Conservation (phyloP, 805 yeast genomes). For the Candida awuae region DNA sequence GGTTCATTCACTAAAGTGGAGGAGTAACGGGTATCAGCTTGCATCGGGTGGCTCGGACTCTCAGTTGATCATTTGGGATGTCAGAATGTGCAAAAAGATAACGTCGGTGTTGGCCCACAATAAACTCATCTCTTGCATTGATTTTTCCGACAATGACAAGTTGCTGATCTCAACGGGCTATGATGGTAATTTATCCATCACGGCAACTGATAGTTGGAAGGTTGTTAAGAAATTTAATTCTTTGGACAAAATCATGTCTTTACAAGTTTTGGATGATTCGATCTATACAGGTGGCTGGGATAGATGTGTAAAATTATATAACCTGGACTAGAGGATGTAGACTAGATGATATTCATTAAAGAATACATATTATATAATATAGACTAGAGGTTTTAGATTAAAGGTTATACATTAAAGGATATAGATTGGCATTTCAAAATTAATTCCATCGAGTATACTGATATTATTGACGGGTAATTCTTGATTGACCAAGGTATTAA, state of each 20-base stretch:
- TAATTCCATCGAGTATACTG: constrained; percentile 64
- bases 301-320: constrained; percentile 52
- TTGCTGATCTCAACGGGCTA: constrained; percentile 57
- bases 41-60: constrained; percentile 86
- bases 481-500: constrained; percentile 67
- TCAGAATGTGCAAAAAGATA: constrained; percentile 38
- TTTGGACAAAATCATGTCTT: constrained; percentile 63
- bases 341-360: constrained; percentile 17
- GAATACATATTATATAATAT: constrained; percentile 29
- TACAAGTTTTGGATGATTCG: constrained; percentile 40
- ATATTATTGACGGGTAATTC: constrained; percentile 80
- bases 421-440: constrained; percentile 72
- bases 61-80: constrained; percentile 76
- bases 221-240: constrained; percentile 44
- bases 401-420: constrained; percentile 33
- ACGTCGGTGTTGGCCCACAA: constrained; percentile 65
- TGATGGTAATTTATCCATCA: constrained; percentile 57
- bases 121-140: constrained; percentile 59
- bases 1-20: constrained; percentile 65
- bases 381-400: constrained; percentile 1
- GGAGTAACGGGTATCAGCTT: constrained; percentile 63
- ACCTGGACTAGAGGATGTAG: constrained; percentile 1
- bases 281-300: constrained; percentile 80
- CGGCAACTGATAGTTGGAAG: constrained; percentile 69
- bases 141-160: constrained; percentile 38